Evolutionary conservation across 345 rosid genomes (phyloP).

Genomic region (Psidium guajava): DNA sequence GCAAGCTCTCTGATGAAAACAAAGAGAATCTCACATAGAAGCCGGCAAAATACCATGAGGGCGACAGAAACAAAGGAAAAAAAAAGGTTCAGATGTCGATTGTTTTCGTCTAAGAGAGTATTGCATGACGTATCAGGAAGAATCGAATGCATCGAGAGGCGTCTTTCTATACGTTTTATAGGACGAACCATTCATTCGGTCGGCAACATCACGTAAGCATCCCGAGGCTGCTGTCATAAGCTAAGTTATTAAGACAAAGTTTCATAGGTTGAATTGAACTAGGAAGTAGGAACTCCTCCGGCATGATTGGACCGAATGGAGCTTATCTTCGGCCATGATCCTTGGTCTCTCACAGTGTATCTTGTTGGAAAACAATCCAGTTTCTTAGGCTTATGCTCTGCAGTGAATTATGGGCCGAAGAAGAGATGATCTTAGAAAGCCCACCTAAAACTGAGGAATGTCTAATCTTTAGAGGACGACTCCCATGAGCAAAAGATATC

Average conservation of each 20-base stretch:
- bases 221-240: neutral
- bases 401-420: neutral
- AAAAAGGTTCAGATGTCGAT: neutral
- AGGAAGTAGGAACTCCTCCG: neutral
- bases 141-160: neutral
- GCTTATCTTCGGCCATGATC: neutral
- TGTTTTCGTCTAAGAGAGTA: neutral
- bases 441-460: neutral
- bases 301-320: neutral
- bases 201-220: neutral
- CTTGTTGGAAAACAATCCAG: neutral
- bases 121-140: neutral
- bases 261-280: neutral
- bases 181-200: neutral
- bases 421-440: neutral
- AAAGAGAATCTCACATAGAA: neutral
- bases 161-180: neutral
- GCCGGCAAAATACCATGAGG: neutral
- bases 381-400: neutral
- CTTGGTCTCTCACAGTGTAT: neutral
- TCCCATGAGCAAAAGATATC: neutral
- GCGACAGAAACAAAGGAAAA: accelerated
- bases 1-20: neutral
- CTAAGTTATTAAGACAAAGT: neutral
- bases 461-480: neutral